Conservation (phyloP, 176 grass and related monocot genomes). For the Dactylis glomerata region DNA sequence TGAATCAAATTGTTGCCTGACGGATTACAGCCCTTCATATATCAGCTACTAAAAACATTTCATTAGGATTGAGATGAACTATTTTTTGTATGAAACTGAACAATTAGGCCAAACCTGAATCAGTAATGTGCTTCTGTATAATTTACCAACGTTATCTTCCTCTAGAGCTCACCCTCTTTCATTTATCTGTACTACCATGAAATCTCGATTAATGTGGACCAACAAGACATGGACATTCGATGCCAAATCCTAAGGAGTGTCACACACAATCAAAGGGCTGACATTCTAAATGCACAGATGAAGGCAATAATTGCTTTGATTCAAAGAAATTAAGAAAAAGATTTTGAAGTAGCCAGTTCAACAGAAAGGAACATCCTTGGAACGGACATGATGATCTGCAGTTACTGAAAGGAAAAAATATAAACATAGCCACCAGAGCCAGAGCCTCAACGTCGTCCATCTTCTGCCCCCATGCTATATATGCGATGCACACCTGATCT, state of each 20-base stretch:
- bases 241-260: background rate
- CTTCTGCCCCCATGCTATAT: background rate
- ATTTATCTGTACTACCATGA: background rate
- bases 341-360: background rate
- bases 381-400: background rate
- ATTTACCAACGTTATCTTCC: background rate
- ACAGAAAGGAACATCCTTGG: background rate
- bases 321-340: background rate
- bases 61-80: background rate
- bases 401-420: background rate
- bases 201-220: background rate
- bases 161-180: background rate
- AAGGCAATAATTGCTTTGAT: background rate
- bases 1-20: background rate
- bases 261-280: background rate
- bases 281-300: background rate
- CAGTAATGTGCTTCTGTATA: background rate
- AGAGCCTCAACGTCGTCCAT: background rate
- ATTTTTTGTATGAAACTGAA: background rate
- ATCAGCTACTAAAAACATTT: background rate
- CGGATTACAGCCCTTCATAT: background rate
- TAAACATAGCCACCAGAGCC: background rate
- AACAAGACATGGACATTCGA: background rate
- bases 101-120: background rate
- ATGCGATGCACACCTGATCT: background rate